A percentile compares a stretch with the other conserved stretches of the same genome.
These are phyloP conservation scores for Fusarium piperis DNA, from an alignment of 2,329 filamentous ascomycete species.

Conservation along the genomic window DNA sequence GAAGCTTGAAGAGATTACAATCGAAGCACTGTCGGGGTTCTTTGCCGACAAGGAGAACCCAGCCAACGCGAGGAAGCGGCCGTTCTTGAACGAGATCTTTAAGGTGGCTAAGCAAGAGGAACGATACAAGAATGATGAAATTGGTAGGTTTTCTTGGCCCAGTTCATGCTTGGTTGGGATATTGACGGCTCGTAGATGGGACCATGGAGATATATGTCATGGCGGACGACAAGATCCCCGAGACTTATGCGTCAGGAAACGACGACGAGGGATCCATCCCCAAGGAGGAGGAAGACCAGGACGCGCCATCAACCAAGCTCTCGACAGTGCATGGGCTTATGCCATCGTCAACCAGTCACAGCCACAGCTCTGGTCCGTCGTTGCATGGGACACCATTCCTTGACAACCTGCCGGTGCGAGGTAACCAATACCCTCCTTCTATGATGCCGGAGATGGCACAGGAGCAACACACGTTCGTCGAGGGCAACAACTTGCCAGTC, in stretches of 20 bases:
- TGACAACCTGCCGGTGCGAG: conserved; percentile 56
- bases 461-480: conserved; percentile 55
- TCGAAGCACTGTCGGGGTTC: conserved; percentile 66
- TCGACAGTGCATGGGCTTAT: conserved; percentile 48
- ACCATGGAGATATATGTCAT: conserved; percentile 60
- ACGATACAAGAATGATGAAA: conserved; percentile 63
- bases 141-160: conserved; percentile 56
- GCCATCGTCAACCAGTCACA: conserved; percentile 50
- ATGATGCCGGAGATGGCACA: conserved; percentile 55
- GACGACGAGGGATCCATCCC: conserved; percentile 53
- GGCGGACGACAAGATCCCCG: conserved; percentile 61
- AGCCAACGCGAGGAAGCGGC: conserved; percentile 64
- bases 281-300: conserved; percentile 56
- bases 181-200: conserved; percentile 51
- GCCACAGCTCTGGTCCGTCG: conserved; percentile 48
- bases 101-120: conserved; percentile 67
- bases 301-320: conserved; percentile 50
- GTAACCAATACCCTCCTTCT: conserved; percentile 51
- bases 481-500: conserved; percentile 49
- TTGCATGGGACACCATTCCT: conserved; percentile 51
- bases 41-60: conserved; percentile 63
- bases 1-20: conserved; percentile 67
- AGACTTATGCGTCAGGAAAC: conserved; percentile 59
- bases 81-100: conserved; percentile 69
- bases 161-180: neutral